Evolutionary conservation across 2,329 filamentous ascomycete species (phyloP), one percentile per base, ranked within the genome.

Genomic region (Paecilomyces niveus): DNA sequence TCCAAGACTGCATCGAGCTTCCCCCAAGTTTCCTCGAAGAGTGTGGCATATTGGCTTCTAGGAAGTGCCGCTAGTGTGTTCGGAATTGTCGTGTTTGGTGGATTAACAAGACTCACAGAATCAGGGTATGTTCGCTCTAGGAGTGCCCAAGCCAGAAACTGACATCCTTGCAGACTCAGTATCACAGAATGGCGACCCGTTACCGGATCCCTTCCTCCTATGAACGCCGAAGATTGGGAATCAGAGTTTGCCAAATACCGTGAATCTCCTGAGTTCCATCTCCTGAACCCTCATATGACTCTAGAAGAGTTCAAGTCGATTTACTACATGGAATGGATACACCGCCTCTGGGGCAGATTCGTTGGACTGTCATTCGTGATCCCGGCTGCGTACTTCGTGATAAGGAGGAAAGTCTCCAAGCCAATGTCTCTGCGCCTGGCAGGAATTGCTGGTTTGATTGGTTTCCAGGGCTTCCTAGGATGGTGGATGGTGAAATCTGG

Each of bases 401-500:
- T 88, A 21, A 86, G 89, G 51, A 85, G 89, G 64, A 85, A 85
- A 61, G 92, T 97, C 53, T 89, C 90, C 24, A 81, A 81, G 56
- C 85, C 84, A 56, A 95, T 96, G 87, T 87, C 91, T 15, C 73
- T 81, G 66, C 88, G 89, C 62, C 81, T 99, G 13, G 78, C 85
- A 49, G 93, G 92, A 11, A 97, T 99, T 62, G 90, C 90, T 51
- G 85, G 83, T 54, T 81, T 97, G 67, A 97, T 99, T 68, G 94
- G 91, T 57, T 94, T 96, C 74, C 94, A 99, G 74, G 94, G 94
- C 52, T 85, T 94, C 68, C 87, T 99, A 63, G 94, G 94, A 57
- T 99, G 94, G 94, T 99, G 94, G 92, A 99, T 99, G 94, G 94
- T 99, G 66, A 95, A 95, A 76, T 95, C 90, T 10, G 94, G 94